A percentile compares a stretch with the other conserved stretches of the same genome.
phyloP scores from a whole-genome alignment of 1,139 yeast species.

The Yamadazyma membranifaciens region DNA sequence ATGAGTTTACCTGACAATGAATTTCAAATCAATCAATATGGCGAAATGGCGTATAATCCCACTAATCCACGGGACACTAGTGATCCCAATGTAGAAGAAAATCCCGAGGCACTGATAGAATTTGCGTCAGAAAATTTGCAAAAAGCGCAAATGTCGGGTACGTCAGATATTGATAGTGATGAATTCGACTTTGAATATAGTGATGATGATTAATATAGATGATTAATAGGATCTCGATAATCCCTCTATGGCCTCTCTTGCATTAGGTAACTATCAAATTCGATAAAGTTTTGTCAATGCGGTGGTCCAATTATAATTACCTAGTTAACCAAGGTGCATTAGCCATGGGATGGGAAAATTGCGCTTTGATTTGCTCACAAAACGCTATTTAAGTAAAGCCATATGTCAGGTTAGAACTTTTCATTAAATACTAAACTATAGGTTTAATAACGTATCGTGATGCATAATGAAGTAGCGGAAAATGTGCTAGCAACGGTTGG shows the following conservation, averaged over 20 bases:
- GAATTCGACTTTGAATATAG: constrained; percentile 18
- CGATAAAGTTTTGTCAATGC: no score
- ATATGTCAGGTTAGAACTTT: background rate
- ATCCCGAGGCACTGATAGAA: background rate
- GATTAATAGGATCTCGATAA: no score
- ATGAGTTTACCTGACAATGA: constrained; percentile 15
- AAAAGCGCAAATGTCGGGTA: constrained; percentile 1
- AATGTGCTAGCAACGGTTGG: constrained; percentile 88
- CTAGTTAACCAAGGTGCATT: no score
- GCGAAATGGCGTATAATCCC: constrained; percentile 24
- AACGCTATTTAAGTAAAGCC: background rate
- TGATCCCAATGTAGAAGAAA: background rate
- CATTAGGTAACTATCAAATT: no score
- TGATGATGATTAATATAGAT: constrained; percentile 7
- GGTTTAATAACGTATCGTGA: background rate
- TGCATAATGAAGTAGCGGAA: constrained; percentile 47
- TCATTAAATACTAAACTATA: background rate
- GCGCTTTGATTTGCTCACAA: no score
- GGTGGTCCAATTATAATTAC: no score
- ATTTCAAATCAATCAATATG: constrained; percentile 18
- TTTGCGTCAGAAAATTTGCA: no score
- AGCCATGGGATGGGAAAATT: no score
- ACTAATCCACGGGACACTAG: background rate
- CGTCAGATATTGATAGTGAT: background rate
- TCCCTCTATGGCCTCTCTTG: no score